Conservation (phyloP, 139 green algal species). For the Marvania coccoides region DNA sequence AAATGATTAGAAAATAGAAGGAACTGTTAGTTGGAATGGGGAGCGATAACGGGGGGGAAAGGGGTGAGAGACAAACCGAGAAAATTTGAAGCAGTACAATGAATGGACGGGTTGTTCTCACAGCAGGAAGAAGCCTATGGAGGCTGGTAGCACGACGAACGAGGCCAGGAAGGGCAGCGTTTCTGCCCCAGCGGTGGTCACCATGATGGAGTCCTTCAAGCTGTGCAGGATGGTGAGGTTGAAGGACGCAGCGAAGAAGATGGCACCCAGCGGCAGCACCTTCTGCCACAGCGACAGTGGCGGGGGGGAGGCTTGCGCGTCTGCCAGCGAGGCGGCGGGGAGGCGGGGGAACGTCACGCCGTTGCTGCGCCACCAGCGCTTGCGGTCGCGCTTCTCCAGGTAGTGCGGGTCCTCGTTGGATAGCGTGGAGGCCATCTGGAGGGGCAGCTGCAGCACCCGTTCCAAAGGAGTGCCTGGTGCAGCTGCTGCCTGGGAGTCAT, state of each 20-base stretch:
- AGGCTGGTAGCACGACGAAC: conserved; percentile 65
- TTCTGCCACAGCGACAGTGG: conserved; percentile 56
- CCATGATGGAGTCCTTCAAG: conserved; percentile 75
- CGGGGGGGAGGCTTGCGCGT: conserved; percentile 17
- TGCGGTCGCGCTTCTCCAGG: conserved; percentile 37
- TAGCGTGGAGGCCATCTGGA: conserved; percentile 26
- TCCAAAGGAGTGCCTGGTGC: no score
- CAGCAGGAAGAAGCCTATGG: conserved; percentile 65
- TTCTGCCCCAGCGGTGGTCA: conserved; percentile 69
- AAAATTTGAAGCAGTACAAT: neutral
- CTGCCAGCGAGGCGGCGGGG: neutral
- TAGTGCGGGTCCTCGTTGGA: conserved; percentile 39
- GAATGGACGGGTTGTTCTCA: conserved; percentile 33
- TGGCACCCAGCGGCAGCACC: conserved; percentile 54
- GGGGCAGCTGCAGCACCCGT: conserved; percentile 35
- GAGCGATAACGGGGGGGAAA: neutral
- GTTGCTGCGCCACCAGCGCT: conserved; percentile 36
- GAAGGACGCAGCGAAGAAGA: conserved; percentile 75
- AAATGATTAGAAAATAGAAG: no score
- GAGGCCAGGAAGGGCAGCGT: conserved; percentile 73
- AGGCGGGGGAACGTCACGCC: conserved; percentile 8
- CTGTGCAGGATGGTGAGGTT: conserved; percentile 75
- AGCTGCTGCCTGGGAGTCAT: no score
- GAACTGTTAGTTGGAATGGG: neutral
- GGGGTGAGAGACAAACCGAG: neutral